Percentiles rank a stretch among this genome's conserved stretches.
These are phyloP conservation scores for Talaromyces marneffei DNA, from an alignment of 2,329 filamentous ascomycete genomes.

Conservation along the genomic window DNA sequence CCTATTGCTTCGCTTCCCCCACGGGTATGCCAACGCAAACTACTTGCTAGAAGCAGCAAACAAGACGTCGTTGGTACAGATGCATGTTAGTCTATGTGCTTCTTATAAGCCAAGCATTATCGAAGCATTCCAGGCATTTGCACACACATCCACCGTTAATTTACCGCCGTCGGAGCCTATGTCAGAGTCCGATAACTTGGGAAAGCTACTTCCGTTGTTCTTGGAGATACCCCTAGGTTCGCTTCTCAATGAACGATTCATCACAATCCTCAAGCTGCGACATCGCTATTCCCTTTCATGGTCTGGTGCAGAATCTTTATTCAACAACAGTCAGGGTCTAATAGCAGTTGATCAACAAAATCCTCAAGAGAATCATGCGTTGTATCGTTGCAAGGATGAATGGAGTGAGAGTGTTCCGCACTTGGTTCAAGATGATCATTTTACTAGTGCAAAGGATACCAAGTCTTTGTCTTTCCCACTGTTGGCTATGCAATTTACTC, in stretches of 20 bases:
- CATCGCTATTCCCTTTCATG: slow-evolving; percentile 52
- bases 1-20: slow-evolving; percentile 60
- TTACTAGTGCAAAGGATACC: slow-evolving; percentile 26
- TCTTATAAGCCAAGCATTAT: slow-evolving; percentile 62
- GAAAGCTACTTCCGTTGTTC: slow-evolving; percentile 53
- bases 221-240: slow-evolving; percentile 67
- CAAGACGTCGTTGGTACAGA: slow-evolving; percentile 42
- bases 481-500: slow-evolving; percentile 64
- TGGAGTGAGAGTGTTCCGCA: slow-evolving; percentile 28
- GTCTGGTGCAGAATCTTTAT: slow-evolving; percentile 60
- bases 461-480: slow-evolving; percentile 50
- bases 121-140: slow-evolving; percentile 51
- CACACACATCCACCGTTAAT: not conserved
- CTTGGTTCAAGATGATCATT: slow-evolving; percentile 49
- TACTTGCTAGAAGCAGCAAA: slow-evolving; percentile 43
- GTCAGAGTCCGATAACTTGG: not conserved
- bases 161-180: not conserved
- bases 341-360: slow-evolving; percentile 12
- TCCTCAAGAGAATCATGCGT: not conserved
- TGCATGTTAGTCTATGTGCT: slow-evolving; percentile 65
- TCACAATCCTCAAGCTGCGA: slow-evolving; percentile 58
- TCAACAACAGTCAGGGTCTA: slow-evolving; percentile 44
- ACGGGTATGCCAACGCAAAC: slow-evolving; percentile 58
- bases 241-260: slow-evolving; percentile 61
- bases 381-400: slow-evolving; percentile 21